A percentile compares a stretch with the other conserved stretches of the same genome.
Conservation (phyloP, 2,329 filamentous ascomycete species). For the Colletotrichum sp. region DNA sequence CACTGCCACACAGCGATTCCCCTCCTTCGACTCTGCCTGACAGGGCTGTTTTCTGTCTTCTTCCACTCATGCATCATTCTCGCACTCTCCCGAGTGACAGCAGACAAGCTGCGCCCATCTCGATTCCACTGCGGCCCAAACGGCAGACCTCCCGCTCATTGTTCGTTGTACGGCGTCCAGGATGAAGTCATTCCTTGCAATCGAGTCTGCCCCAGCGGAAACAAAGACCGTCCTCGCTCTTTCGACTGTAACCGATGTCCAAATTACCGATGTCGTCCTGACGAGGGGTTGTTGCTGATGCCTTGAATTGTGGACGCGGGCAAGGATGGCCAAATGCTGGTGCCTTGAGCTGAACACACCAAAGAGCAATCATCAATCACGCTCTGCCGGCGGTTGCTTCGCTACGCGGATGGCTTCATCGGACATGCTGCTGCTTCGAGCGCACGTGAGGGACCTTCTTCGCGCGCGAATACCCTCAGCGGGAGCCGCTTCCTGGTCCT, state of each 20-base stretch:
- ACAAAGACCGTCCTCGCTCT: not conserved
- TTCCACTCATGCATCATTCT: not conserved
- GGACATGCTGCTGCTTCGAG: not conserved
- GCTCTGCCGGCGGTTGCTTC: not conserved
- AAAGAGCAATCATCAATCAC: not conserved
- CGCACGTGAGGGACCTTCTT: not conserved
- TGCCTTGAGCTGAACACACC: constrained; percentile 8
- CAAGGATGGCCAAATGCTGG: not conserved
- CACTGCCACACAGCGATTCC: constrained; percentile 4
- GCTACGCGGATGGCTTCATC: not conserved
- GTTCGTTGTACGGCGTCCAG: not conserved
- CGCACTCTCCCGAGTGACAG: not conserved
- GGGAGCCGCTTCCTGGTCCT: not conserved
- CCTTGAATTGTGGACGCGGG: not conserved
- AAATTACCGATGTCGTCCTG: not conserved
- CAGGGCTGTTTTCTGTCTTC: constrained; percentile 3
- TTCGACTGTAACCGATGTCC: not conserved
- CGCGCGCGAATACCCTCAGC: not conserved
- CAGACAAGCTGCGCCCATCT: not conserved
- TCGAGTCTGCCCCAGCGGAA: not conserved
- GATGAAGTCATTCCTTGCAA: not conserved
- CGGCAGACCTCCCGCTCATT: not conserved
- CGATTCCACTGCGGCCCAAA: not conserved
- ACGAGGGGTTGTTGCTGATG: not conserved
- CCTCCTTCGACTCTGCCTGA: constrained; percentile 4